Evolutionary conservation across 768 basidiomycete species (phyloP).

Genomic region (Gymnopilus junonius): DNA sequence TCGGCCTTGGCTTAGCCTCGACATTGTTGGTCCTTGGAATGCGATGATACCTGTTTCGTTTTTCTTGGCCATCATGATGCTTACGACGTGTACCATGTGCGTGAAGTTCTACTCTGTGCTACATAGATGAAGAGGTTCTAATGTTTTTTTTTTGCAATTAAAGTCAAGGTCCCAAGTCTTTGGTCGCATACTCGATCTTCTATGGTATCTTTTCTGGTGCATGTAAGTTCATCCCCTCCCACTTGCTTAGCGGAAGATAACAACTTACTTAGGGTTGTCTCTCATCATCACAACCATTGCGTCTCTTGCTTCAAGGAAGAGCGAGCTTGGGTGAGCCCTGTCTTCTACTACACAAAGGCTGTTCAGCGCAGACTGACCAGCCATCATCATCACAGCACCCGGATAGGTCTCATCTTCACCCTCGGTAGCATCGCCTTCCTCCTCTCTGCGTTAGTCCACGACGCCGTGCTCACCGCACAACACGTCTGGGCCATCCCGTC

Average conservation of each 20-base stretch:
- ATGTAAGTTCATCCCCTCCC: conserved; percentile 38
- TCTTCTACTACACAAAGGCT: background rate
- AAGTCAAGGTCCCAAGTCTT: conserved; percentile 38
- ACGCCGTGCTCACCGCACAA: conserved; percentile 34
- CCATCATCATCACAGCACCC: conserved; percentile 29
- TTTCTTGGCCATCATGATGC: conserved; percentile 44
- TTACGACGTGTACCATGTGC: conserved; percentile 40
- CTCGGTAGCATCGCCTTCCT: conserved; percentile 37
- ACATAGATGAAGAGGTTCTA: background rate
- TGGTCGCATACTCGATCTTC: conserved; percentile 44
- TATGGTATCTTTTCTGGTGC: conserved; percentile 56
- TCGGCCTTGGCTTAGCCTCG: conserved; percentile 40
- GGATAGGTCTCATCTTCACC: conserved; percentile 39
- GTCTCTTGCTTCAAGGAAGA: conserved; percentile 22
- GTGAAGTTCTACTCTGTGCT: conserved; percentile 1
- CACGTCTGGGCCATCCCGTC: conserved; percentile 38
- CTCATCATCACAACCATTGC: conserved; percentile 22
- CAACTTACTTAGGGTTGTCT: conserved; percentile 21
- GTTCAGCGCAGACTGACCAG: background rate
- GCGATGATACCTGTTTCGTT: conserved; percentile 38
- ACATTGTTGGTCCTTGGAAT: conserved; percentile 42
- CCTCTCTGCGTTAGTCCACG: conserved; percentile 39
- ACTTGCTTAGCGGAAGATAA: too few species aligned
- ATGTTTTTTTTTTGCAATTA: background rate
- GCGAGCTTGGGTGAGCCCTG: conserved; percentile 17